A percentile compares a stretch with the other conserved stretches of the same genome.
phyloP scores from a whole-genome alignment of 306 rosid genomes.

The Arachis stenosperma region DNA sequence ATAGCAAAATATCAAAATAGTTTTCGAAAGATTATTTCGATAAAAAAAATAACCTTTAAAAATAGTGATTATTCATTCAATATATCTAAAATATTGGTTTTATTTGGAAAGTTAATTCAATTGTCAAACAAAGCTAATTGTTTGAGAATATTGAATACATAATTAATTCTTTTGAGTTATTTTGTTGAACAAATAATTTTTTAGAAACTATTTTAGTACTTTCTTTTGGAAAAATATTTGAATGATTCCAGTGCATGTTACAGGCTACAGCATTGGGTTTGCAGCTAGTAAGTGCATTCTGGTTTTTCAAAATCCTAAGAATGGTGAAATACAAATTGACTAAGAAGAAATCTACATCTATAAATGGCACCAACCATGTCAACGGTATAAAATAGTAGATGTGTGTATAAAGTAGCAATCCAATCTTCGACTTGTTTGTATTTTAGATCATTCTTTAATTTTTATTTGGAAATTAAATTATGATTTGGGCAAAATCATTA shows the following conservation, averaged over 20 bases:
- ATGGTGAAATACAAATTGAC: conserved; percentile 71
- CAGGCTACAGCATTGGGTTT: conserved; percentile 79
- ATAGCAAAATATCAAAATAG: too few relatives aligned
- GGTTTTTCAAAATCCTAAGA: conserved; percentile 88
- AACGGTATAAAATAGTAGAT: neutral
- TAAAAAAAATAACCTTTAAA: too few relatives aligned
- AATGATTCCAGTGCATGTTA: neutral
- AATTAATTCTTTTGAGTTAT: too few relatives aligned
- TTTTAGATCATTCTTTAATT: too few relatives aligned
- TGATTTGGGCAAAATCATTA: too few relatives aligned
- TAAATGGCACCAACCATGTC: conserved; percentile 37
- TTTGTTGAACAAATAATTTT: too few relatives aligned
- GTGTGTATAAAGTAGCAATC: neutral
- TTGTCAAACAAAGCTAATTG: too few relatives aligned
- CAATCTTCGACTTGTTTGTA: too few relatives aligned
- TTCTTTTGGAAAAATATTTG: neutral
- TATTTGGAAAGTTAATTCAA: neutral
- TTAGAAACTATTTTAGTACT: neutral
- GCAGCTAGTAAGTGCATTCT: conserved; percentile 87
- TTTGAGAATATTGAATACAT: too few relatives aligned
- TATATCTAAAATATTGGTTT: neutral
- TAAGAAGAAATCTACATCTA: conserved; percentile 46
- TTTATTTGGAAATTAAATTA: too few relatives aligned
- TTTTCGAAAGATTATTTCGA: too few relatives aligned
- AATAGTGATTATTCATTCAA: too few relatives aligned